These are phyloP conservation scores for Gossypium anomalum DNA, from an alignment of 345 rosid genomes.

Conservation along the genomic window DNA sequence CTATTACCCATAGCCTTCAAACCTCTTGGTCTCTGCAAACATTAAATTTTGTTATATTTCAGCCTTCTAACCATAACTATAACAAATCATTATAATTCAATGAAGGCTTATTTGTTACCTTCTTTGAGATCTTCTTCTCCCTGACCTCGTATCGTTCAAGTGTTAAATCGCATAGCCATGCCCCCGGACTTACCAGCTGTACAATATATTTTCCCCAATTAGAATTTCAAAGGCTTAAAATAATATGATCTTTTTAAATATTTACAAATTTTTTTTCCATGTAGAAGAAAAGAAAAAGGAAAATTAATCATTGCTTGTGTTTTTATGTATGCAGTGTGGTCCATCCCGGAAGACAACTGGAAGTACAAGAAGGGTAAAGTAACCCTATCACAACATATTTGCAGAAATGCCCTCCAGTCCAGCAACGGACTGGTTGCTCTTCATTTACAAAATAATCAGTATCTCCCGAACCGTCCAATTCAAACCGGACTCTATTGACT, in stretches of 20 bases:
- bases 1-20: constrained; percentile 40
- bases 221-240: not conserved
- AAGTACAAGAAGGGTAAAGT: not conserved
- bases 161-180: constrained; percentile 47
- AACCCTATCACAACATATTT: not conserved
- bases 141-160: constrained; percentile 45
- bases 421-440: not conserved
- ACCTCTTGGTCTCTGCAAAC: constrained; percentile 43
- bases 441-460: not conserved
- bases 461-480: not conserved
- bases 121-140: constrained; percentile 43
- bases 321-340: not conserved
- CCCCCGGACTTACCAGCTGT: constrained; percentile 41
- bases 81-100: too few relatives aligned
- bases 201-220: not conserved
- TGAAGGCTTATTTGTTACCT: constrained; percentile 21
- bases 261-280: too few relatives aligned
- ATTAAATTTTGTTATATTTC: not conserved
- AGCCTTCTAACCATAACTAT: not conserved
- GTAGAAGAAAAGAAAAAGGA: not conserved
- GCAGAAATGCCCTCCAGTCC: not conserved
- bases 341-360: not conserved
- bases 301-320: not conserved
- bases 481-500: too few relatives aligned
- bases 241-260: too few relatives aligned